Percentiles rank a stretch among this genome's conserved stretches.
Conservation (phyloP, 164 flowering plant genomes). For the Akebia trifoliata region DNA sequence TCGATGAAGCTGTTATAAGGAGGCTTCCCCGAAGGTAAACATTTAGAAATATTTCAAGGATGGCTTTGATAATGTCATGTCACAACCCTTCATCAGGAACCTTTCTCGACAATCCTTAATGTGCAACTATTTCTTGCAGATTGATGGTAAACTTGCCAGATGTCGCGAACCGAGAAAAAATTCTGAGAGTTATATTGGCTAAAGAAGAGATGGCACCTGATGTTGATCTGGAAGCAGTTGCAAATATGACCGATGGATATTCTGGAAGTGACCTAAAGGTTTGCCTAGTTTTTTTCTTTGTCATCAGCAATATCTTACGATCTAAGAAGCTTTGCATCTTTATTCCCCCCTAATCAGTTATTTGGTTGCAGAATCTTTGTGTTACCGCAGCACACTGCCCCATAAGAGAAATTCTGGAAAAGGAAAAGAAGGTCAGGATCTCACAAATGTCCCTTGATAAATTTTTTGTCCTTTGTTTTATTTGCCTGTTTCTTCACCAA, state of each 20-base stretch:
- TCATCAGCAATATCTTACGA: background rate
- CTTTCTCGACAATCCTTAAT: slow-evolving; percentile 8
- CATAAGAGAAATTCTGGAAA: slow-evolving; percentile 63
- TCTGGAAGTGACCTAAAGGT: slow-evolving; percentile 99
- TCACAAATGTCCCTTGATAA: no score
- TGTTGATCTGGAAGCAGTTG: slow-evolving; percentile 74
- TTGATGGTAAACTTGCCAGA: slow-evolving; percentile 97
- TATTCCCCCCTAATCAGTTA: slow-evolving; percentile 4
- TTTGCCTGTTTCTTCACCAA: no score
- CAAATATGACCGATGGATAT: slow-evolving; percentile 90
- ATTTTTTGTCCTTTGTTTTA: no score
- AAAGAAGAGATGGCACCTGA: slow-evolving; percentile 77
- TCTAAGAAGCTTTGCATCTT: background rate
- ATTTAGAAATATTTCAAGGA: no score
- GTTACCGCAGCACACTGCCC: slow-evolving; percentile 75
- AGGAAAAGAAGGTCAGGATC: slow-evolving; percentile 58
- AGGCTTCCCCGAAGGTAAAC: slow-evolving; percentile 91
- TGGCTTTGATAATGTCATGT: no score
- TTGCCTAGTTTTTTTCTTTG: slow-evolving; percentile 2
- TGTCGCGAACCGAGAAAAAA: slow-evolving; percentile 76
- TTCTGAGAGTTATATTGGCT: slow-evolving; percentile 67
- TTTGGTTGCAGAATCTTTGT: slow-evolving; percentile 62
- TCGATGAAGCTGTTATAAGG: slow-evolving; percentile 85
- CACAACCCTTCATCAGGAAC: background rate
- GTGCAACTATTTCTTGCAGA: no score